Conservation (phyloP, 441 rosid genomes). For the Gossypium schwendimanii region DNA sequence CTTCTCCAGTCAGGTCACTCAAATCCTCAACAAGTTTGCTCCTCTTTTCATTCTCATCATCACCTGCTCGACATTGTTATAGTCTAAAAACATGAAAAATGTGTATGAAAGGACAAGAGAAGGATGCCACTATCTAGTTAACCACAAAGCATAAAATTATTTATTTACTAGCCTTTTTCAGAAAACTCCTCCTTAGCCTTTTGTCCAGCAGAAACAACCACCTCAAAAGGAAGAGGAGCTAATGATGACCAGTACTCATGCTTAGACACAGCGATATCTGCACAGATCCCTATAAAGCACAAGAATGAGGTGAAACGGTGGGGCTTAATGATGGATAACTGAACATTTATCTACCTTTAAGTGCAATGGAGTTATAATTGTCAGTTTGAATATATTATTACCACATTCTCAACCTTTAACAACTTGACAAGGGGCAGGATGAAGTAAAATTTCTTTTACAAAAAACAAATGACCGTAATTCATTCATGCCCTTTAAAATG, state of each 20-base stretch:
- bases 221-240: constrained; percentile 96
- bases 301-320: constrained; percentile 24
- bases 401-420: background rate
- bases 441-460: background rate
- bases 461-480: background rate
- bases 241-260: constrained; percentile 95
- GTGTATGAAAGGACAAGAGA: background rate
- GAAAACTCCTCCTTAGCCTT: constrained; percentile 83
- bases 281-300: constrained; percentile 63
- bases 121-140: background rate
- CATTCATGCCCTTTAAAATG: background rate
- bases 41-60: constrained; percentile 61
- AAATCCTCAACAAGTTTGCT: constrained; percentile 54
- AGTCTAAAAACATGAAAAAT: constrained; percentile 1
- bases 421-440: constrained; percentile 3
- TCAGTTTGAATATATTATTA: constrained; percentile 11
- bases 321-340: constrained; percentile 12
- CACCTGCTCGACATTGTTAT: constrained; percentile 36
- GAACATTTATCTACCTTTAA: background rate
- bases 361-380: background rate
- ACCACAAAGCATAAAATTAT: constrained; percentile 10
- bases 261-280: constrained; percentile 74
- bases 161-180: constrained; percentile 60
- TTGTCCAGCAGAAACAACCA: constrained; percentile 93
- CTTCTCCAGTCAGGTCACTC: constrained; percentile 88